A percentile compares a stretch with the other conserved stretches of the same genome.
These are phyloP conservation scores for Debaryomyces maramus DNA, from an alignment of 805 yeast genomes.

Conservation along the genomic window DNA sequence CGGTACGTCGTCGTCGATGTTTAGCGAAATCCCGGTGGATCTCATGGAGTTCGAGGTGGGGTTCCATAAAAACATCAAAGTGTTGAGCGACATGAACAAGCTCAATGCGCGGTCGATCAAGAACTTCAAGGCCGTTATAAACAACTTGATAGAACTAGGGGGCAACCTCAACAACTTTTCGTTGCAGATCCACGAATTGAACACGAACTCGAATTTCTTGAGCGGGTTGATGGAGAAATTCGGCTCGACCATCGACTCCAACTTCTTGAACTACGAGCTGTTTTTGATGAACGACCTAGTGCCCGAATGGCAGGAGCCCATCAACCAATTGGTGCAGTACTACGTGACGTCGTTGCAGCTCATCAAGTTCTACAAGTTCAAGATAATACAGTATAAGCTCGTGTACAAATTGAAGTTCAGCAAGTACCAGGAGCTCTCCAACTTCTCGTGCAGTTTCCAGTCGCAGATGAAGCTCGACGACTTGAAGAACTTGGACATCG, in stretches of 20 bases:
- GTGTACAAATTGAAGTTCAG: slow-evolving; percentile 39
- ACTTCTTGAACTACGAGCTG: slow-evolving; percentile 49
- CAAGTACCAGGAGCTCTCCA: slow-evolving; percentile 37
- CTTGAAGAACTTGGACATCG: slow-evolving; percentile 32
- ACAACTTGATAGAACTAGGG: slow-evolving; percentile 50
- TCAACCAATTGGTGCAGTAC: slow-evolving; percentile 48
- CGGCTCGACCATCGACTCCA: slow-evolving; percentile 53
- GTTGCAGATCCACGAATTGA: slow-evolving; percentile 38
- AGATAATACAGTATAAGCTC: slow-evolving; percentile 49
- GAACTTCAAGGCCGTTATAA: slow-evolving; percentile 39
- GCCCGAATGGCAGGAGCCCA: slow-evolving; percentile 51
- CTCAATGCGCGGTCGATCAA: slow-evolving; percentile 38
- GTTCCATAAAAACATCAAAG: slow-evolving; percentile 33
- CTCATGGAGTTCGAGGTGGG: slow-evolving; percentile 35
- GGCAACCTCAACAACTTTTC: slow-evolving; percentile 58
- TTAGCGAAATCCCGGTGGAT: slow-evolving; percentile 26
- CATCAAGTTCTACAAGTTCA: slow-evolving; percentile 50
- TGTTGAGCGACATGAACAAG: slow-evolving; percentile 36
- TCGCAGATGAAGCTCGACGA: slow-evolving; percentile 22
- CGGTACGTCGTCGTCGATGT: background rate
- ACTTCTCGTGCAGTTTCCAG: slow-evolving; percentile 20
- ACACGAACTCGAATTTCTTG: slow-evolving; percentile 21
- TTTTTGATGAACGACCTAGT: slow-evolving; percentile 37
- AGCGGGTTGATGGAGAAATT: slow-evolving; percentile 46
- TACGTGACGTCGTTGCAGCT: slow-evolving; percentile 44